A percentile compares a stretch with the other conserved stretches of the same genome.
Evolutionary conservation across 225 moss, liverwort and hornwort genomes (phyloP).

Genomic region (Physcomitrellopsis africana): DNA sequence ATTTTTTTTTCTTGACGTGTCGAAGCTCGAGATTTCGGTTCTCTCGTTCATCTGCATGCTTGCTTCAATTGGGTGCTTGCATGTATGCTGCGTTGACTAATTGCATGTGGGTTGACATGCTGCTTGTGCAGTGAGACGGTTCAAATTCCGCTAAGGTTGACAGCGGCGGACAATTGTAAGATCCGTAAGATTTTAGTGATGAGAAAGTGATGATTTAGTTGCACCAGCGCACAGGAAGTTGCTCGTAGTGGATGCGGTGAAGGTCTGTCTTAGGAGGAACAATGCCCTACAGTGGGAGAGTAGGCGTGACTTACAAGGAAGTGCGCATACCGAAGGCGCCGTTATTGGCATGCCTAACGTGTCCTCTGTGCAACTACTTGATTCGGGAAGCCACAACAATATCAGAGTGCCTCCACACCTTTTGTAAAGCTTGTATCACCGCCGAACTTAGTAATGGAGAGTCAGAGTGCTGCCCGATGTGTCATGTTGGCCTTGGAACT

Average conservation of each 20-base stretch:
- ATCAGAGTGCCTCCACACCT: slow-evolving; percentile 95
- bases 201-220: background rate
- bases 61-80: background rate
- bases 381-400: slow-evolving; percentile 90
- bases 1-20: slow-evolving; percentile 32
- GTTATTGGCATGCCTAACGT: slow-evolving; percentile 79
- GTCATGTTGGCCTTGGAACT: slow-evolving; percentile 89
- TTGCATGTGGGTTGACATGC: slow-evolving; percentile 20
- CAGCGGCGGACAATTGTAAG: background rate
- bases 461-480: slow-evolving; percentile 89
- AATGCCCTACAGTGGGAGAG: slow-evolving; percentile 71
- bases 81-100: slow-evolving; percentile 12
- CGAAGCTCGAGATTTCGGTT: background rate
- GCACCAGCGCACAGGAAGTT: background rate
- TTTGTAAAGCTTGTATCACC: slow-evolving; percentile 86
- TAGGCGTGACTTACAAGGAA: slow-evolving; percentile 60
- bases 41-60: slow-evolving; percentile 2
- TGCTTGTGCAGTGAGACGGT: slow-evolving; percentile 17
- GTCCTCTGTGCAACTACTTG: slow-evolving; percentile 78
- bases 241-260: slow-evolving; percentile 1
- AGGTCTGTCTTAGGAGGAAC: slow-evolving; percentile 25
- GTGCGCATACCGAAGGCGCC: slow-evolving; percentile 73
- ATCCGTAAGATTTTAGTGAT: background rate
- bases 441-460: slow-evolving; percentile 81
- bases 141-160: background rate